A percentile compares a stretch with the other conserved stretches of the same genome.
These are phyloP conservation scores for Wallacemonas sp. DNA, from an alignment of 208 protist species.

Conservation along the genomic window DNA sequence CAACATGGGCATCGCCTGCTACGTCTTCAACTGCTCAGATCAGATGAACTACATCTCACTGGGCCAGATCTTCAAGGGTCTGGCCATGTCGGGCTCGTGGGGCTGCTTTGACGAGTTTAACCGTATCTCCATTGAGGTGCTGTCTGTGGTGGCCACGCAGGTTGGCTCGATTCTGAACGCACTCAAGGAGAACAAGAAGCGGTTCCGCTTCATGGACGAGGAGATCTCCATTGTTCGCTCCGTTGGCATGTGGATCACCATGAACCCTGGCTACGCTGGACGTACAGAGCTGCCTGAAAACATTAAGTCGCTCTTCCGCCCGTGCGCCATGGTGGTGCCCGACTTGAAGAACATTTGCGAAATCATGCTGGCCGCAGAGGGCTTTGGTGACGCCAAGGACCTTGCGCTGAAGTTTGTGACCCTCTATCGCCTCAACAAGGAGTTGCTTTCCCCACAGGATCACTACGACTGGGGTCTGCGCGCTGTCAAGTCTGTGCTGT, in stretches of 20 bases:
- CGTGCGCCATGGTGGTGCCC: slow-evolving; percentile 98
- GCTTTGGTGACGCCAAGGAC: slow-evolving; percentile 95
- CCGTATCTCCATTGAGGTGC: slow-evolving; percentile 95
- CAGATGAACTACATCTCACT: slow-evolving; percentile 98
- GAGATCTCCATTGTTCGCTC: slow-evolving; percentile 90
- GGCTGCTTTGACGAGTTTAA: slow-evolving; percentile 98
- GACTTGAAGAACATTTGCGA: slow-evolving; percentile 99
- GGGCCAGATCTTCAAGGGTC: slow-evolving; percentile 97
- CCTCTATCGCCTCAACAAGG: slow-evolving; percentile 96
- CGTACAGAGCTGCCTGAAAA: slow-evolving; percentile 97
- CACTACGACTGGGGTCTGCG: slow-evolving; percentile 99
- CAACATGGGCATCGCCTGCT: slow-evolving; percentile 94
- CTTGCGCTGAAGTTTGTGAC: slow-evolving; percentile 98
- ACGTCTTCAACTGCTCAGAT: slow-evolving; percentile 97
- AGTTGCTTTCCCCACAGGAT: slow-evolving; percentile 97
- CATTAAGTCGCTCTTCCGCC: slow-evolving; percentile 97
- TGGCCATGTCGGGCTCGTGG: slow-evolving; percentile 96
- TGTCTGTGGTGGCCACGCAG: slow-evolving; percentile 98
- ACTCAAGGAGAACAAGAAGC: slow-evolving; percentile 94
- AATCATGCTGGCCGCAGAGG: slow-evolving; percentile 98
- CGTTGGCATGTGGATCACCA: slow-evolving; percentile 97
- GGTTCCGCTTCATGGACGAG: slow-evolving; percentile 96
- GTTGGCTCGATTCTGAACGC: slow-evolving; percentile 97
- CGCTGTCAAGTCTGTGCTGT: slow-evolving; percentile 98
- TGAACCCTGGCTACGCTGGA: slow-evolving; percentile 97